phyloP scores from a whole-genome alignment of 2,329 filamentous ascomycete species.

The Curvularia lunata region DNA sequence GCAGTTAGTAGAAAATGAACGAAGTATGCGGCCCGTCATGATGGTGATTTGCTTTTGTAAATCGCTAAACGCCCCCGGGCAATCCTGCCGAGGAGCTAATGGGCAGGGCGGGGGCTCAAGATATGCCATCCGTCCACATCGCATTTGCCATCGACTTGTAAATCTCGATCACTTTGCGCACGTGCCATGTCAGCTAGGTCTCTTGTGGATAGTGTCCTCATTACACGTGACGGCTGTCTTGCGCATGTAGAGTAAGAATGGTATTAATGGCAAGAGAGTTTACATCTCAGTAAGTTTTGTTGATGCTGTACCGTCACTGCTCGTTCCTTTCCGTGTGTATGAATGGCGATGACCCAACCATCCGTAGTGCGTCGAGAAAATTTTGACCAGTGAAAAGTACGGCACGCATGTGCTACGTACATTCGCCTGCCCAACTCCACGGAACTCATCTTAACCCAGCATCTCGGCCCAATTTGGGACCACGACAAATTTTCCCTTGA shows the following conservation, averaged over 20 bases:
- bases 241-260: too few species aligned
- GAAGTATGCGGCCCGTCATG: slow-evolving; percentile 1
- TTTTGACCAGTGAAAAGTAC: too few species aligned
- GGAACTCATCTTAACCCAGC: slow-evolving; percentile 35
- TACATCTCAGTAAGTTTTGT: not conserved
- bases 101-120: slow-evolving; percentile 1
- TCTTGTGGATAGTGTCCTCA: not conserved
- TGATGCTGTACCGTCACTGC: not conserved
- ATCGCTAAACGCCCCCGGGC: slow-evolving; percentile 3
- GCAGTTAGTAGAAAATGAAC: slow-evolving; percentile 3
- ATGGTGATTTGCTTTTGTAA: slow-evolving; percentile 3
- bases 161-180: not conserved
- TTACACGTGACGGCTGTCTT: not conserved
- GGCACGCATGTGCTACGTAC: too few species aligned
- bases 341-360: too few species aligned
- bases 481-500: slow-evolving; percentile 70
- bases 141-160: not conserved
- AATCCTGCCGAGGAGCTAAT: slow-evolving; percentile 11
- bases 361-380: too few species aligned
- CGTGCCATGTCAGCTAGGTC: not conserved
- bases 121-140: not conserved
- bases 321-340: too few species aligned
- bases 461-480: slow-evolving; percentile 66
- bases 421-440: too few species aligned
- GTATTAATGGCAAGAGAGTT: too few species aligned